Percentiles rank a stretch among this genome's conserved stretches.
Conservation (phyloP, 2,329 filamentous ascomycete species). For the Colletotrichum sojae region DNA sequence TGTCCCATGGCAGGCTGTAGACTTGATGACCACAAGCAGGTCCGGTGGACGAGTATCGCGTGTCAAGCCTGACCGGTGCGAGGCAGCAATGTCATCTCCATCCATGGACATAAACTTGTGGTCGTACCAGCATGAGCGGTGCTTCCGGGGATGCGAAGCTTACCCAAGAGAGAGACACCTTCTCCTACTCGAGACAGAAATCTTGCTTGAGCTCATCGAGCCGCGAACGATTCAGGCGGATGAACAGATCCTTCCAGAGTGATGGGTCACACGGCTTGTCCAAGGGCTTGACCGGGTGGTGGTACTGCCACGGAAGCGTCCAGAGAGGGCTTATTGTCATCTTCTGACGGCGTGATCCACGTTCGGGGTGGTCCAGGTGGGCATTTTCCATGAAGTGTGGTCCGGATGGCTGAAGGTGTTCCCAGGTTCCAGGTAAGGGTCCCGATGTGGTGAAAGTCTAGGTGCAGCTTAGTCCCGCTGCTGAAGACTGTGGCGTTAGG, state of each 20-base stretch:
- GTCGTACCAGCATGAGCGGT: conserved; percentile 1
- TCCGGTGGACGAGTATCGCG: background rate
- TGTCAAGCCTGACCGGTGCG: background rate
- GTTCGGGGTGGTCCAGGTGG: conserved; percentile 4
- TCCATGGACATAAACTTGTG: conserved; percentile 5
- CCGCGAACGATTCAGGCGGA: conserved; percentile 7
- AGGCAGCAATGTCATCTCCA: conserved; percentile 4
- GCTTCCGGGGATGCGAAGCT: conserved; percentile 12
- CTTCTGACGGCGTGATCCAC: conserved; percentile 4
- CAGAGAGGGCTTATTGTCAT: background rate
- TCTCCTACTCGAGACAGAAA: conserved; percentile 7
- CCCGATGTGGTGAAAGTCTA: conserved; percentile 21
- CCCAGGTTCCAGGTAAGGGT: conserved; percentile 10
- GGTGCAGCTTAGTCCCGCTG: conserved; percentile 17
- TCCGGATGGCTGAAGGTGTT: conserved; percentile 7
- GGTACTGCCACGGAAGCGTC: conserved; percentile 26
- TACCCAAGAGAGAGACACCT: conserved; percentile 20
- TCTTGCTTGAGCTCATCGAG: conserved; percentile 26
- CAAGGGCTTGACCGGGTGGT: conserved; percentile 19
- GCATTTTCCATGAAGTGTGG: background rate
- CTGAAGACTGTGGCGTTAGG: conserved; percentile 27
- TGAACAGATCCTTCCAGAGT: background rate
- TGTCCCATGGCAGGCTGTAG: conserved; percentile 39
- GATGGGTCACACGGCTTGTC: conserved; percentile 2
- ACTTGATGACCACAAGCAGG: conserved; percentile 18